phyloP scores from a whole-genome alignment of 306 rosid genomes.

The Fagus sylvatica region DNA sequence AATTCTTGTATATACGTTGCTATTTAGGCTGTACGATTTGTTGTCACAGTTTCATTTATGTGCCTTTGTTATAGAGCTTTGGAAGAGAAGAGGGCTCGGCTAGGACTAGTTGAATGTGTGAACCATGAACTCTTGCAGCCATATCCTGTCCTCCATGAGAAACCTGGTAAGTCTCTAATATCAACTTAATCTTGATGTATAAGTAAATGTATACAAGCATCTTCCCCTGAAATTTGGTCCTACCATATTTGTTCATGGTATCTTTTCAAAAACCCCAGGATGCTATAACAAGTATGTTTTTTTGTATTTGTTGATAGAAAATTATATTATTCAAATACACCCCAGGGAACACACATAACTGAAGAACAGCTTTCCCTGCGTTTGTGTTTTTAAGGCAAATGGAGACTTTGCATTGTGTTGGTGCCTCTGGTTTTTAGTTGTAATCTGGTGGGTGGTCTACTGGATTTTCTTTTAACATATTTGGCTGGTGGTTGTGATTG shows the following conservation, averaged over 20 bases:
- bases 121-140: constrained; percentile 95
- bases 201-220: neutral
- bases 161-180: constrained; percentile 59
- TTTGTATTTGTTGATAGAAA: too few relatives aligned
- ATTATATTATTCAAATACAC: neutral
- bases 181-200: too few relatives aligned
- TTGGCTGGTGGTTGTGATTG: neutral
- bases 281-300: neutral
- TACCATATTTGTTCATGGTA: neutral
- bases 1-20: neutral
- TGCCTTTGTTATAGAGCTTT: constrained; percentile 55
- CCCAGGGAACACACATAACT: neutral
- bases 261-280: neutral
- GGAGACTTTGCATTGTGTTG: neutral
- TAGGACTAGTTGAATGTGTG: constrained; percentile 84
- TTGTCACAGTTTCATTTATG: neutral
- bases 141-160: constrained; percentile 91
- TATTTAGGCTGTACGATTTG: neutral
- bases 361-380: neutral
- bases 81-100: constrained; percentile 93
- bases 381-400: too few relatives aligned
- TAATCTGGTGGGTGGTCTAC: too few relatives aligned
- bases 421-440: neutral
- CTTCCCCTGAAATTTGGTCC: neutral
- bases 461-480: neutral